Conservation (phyloP, 129 eudicot species). For the Silybum marianum region DNA sequence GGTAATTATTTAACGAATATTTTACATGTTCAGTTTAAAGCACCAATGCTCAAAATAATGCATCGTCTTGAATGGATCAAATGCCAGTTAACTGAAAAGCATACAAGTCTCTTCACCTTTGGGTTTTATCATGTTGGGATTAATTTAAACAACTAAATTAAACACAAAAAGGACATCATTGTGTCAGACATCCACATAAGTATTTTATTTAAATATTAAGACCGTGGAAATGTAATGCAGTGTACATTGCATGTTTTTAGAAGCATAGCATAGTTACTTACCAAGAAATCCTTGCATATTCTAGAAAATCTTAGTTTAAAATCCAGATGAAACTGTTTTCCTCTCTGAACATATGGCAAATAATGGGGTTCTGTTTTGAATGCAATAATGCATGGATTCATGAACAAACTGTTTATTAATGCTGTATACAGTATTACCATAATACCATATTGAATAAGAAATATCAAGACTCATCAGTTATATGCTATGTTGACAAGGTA, state of each 20-base stretch:
- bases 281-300: not conserved
- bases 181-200: not conserved
- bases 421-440: not conserved
- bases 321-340: not conserved
- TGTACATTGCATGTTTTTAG: not conserved
- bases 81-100: constrained; percentile 2
- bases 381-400: not conserved
- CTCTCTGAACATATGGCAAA: not conserved
- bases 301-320: not conserved
- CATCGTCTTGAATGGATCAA: not conserved
- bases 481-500: not conserved
- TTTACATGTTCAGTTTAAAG: not conserved
- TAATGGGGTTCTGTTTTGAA: not conserved
- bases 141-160: not conserved
- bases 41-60: not conserved
- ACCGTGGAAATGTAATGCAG: not conserved
- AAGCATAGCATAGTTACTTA: not conserved
- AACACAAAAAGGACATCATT: constrained; percentile 2
- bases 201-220: not conserved
- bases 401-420: not conserved
- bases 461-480: not conserved
- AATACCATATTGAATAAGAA: not conserved
- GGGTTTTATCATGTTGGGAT: not conserved
- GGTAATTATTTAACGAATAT: not conserved
- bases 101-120: constrained; percentile 15